Percentiles rank a stretch among this genome's conserved stretches.
Conservation (phyloP, 2,329 filamentous ascomycete species). For the Cercospora zeae-maydis region DNA sequence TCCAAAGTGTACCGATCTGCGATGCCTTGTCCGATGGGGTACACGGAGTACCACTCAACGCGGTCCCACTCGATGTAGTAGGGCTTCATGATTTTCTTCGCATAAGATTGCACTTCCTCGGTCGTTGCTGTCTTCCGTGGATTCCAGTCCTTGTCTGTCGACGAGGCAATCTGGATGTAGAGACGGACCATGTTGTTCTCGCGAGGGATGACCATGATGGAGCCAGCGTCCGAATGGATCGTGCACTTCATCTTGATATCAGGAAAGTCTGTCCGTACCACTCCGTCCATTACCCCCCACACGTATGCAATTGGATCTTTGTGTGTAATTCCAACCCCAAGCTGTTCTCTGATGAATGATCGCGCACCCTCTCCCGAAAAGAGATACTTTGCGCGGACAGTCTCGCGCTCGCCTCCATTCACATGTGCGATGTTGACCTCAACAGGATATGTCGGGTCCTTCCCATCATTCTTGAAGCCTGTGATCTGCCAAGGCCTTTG, state of each 20-base stretch:
- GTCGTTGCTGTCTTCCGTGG: conserved; percentile 58
- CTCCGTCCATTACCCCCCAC: conserved; percentile 65
- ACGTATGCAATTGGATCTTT: conserved; percentile 62
- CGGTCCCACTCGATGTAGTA: conserved; percentile 62
- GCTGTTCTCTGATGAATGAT: conserved; percentile 57
- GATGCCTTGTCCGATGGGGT: conserved; percentile 63
- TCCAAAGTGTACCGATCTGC: conserved; percentile 63
- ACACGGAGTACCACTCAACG: conserved; percentile 64
- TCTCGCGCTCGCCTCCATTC: conserved; percentile 68
- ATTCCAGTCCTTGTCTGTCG: conserved; percentile 59
- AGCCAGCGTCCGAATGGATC: conserved; percentile 62
- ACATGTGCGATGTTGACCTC: conserved; percentile 73
- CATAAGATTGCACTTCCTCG: conserved; percentile 56
- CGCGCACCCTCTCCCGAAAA: conserved; percentile 62
- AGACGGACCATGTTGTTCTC: conserved; percentile 55
- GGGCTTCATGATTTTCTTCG: conserved; percentile 57
- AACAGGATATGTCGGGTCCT: conserved; percentile 70
- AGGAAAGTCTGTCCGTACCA: conserved; percentile 61
- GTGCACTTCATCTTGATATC: conserved; percentile 66
- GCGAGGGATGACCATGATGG: conserved; percentile 61
- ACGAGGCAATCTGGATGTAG: conserved; percentile 60
- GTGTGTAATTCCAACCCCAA: conserved; percentile 64
- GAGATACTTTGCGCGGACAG: conserved; percentile 58
- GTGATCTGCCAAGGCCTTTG: conserved; percentile 61
- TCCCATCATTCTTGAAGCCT: conserved; percentile 58